Conservation (phyloP, 306 rosid species). For the Clitoria ternatea region DNA sequence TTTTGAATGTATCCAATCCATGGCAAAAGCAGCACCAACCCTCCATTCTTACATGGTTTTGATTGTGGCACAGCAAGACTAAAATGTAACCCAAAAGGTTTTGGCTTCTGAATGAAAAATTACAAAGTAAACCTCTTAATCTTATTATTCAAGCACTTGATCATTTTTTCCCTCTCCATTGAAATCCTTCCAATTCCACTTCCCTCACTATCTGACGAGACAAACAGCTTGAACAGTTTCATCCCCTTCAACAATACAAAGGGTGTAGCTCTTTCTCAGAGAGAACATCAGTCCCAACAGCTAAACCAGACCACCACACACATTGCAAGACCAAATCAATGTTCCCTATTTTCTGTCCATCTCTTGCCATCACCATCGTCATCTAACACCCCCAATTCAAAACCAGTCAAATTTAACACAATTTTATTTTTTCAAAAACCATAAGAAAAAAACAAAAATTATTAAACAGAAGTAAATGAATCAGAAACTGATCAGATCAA, state of each 20-base stretch:
- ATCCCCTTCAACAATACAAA: background rate
- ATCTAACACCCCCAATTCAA: conserved; percentile 10
- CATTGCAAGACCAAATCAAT: conserved; percentile 1
- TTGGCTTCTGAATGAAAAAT: background rate
- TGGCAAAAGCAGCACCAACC: background rate
- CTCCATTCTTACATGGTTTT: background rate
- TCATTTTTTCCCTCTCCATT: background rate
- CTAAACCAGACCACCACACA: background rate
- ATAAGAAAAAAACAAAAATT: background rate
- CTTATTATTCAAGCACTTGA: background rate
- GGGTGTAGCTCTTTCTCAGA: background rate
- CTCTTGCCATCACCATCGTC: background rate
- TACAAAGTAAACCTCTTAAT: background rate
- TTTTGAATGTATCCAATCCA: background rate
- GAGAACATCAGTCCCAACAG: background rate
- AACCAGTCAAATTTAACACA: conserved; percentile 6
- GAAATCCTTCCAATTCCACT: background rate
- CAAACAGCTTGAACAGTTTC: background rate
- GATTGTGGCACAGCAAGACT: background rate
- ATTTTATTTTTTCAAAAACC: background rate
- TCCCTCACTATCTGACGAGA: background rate
- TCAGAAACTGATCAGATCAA: conserved; percentile 7
- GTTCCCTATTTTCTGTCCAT: background rate
- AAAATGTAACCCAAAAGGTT: background rate
- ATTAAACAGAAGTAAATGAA: background rate